Percentiles rank a stretch among this genome's conserved stretches.
Conservation (phyloP, 73 alveolate species). For the Tetrahymena thermophila region DNA sequence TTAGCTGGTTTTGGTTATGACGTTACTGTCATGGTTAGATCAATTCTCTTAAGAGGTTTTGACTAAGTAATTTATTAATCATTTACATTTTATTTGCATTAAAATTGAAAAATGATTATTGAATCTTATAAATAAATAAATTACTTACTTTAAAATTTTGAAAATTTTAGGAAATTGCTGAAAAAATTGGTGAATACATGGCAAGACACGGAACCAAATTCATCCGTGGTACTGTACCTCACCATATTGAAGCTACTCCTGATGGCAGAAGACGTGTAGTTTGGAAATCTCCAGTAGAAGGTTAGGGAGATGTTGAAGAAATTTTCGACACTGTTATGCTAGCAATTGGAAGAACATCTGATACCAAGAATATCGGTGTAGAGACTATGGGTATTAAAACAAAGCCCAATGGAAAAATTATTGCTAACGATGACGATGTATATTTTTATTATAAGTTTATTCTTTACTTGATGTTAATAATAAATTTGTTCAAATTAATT, state of each 20-base stretch:
- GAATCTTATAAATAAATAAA: too few species aligned
- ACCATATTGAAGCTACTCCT: conserved; percentile 60
- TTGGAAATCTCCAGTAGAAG: conserved; percentile 68
- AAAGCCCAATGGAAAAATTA: conserved; percentile 65
- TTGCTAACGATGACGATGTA: conserved; percentile 71
- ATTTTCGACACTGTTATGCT: conserved; percentile 81
- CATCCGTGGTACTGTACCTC: conserved; percentile 77
- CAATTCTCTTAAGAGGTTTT: conserved; percentile 95
- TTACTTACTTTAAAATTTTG: background rate
- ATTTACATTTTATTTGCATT: background rate
- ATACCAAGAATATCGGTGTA: conserved; percentile 64
- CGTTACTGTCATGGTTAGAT: conserved; percentile 94
- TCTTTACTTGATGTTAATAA: too few species aligned
- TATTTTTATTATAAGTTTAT: too few species aligned
- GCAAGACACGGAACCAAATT: conserved; percentile 77
- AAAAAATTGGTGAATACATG: conserved; percentile 81
- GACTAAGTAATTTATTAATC: conserved; percentile 52
- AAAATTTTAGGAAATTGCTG: conserved; percentile 71
- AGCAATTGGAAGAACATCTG: conserved; percentile 94
- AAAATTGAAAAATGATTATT: too few species aligned
- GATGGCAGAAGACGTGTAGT: conserved; percentile 65
- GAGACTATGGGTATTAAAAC: conserved; percentile 74
- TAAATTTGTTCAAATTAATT: too few species aligned
- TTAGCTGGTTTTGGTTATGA: conserved; percentile 89
- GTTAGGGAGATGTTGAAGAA: conserved; percentile 45